Conservation (phyloP, 192 early-diverging fungal species). For the Spizellomyces sp. region DNA sequence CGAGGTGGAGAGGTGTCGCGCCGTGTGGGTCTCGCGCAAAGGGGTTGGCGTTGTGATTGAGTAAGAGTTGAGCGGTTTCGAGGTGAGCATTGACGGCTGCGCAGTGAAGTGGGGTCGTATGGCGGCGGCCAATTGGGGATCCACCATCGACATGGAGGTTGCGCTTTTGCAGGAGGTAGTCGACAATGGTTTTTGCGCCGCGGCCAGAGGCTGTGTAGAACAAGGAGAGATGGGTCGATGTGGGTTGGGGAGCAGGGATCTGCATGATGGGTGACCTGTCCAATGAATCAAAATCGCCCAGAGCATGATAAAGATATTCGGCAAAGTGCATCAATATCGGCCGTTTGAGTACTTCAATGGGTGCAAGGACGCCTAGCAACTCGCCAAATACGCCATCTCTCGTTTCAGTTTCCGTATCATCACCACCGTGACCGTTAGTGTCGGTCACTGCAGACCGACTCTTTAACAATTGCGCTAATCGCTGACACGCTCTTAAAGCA, state of each 20-base stretch:
- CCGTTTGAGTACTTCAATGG: conserved; percentile 39
- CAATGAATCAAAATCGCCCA: conserved; percentile 1
- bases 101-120: conserved; percentile 35
- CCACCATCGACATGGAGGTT: conserved; percentile 5
- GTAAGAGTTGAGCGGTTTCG: conserved; percentile 9
- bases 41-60: conserved; percentile 16
- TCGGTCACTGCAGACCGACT: too few relatives aligned
- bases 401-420: neutral
- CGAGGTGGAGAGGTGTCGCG: conserved; percentile 37
- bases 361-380: conserved; percentile 36
- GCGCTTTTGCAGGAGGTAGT: neutral
- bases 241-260: neutral
- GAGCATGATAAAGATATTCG: conserved; percentile 17
- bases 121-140: neutral
- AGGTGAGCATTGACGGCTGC: conserved; percentile 35
- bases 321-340: conserved; percentile 32
- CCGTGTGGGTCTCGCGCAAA: conserved; percentile 1
- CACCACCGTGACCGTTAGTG: neutral
- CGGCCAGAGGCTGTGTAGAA: conserved; percentile 13
- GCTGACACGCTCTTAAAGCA: conserved; percentile 32
- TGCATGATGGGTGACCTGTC: neutral
- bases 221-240: neutral
- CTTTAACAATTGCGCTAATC: neutral
- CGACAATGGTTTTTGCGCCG: conserved; percentile 11
- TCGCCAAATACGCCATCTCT: conserved; percentile 31